phyloP scores from a whole-genome alignment of 1,139 yeast species.

The Kodamaea arcana region DNA sequence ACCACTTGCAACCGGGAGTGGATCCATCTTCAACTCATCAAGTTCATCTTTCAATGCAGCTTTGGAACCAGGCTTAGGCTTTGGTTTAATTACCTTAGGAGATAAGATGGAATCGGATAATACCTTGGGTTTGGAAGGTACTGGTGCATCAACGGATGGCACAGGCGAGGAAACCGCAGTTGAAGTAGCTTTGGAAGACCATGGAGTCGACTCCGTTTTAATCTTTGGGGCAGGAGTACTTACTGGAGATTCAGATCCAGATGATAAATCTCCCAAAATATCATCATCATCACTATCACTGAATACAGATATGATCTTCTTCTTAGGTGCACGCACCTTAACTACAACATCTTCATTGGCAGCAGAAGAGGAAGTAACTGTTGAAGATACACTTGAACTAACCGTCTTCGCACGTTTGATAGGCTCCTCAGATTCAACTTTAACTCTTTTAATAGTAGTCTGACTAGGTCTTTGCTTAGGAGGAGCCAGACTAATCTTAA shows the following conservation, averaged over 20 bases:
- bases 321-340: conserved; percentile 10
- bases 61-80: conserved; percentile 10
- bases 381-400: background rate
- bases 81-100: background rate
- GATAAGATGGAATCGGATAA: background rate
- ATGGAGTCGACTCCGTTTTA: conserved; percentile 1
- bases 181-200: too few relatives aligned
- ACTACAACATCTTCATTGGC: background rate
- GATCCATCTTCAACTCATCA: conserved; percentile 17
- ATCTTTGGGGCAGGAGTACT: conserved; percentile 2
- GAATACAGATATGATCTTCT: conserved; percentile 18
- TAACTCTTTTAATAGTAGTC: conserved; percentile 3
- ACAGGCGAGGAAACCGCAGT: background rate
- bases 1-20: conserved; percentile 10
- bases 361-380: background rate
- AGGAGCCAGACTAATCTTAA: conserved; percentile 12
- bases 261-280: conserved; percentile 13
- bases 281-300: conserved; percentile 37
- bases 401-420: conserved; percentile 1
- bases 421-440: conserved; percentile 5
- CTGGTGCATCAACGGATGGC: background rate
- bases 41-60: conserved; percentile 17
- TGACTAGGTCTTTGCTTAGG: conserved; percentile 8
- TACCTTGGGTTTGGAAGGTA: background rate
- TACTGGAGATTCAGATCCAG: conserved; percentile 1